phyloP scores from a whole-genome alignment of 768 basidiomycete genomes.

The button mushroom (Agaricus bisporus) region DNA sequence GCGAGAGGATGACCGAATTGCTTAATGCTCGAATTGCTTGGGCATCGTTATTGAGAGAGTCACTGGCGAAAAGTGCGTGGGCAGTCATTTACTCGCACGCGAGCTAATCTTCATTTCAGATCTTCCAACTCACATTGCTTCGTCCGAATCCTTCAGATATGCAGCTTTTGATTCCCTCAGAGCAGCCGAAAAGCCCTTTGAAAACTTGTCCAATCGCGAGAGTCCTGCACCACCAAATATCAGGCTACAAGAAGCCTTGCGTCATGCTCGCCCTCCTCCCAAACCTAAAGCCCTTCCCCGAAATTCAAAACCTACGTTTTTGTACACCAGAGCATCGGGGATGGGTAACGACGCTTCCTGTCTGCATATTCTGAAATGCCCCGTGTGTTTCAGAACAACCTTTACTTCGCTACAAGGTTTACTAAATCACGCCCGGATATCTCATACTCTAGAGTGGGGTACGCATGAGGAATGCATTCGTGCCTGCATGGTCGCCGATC shows the following conservation, averaged over 20 bases:
- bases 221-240: slow-evolving; percentile 18
- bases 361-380: slow-evolving; percentile 38
- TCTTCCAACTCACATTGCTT: slow-evolving; percentile 11
- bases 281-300: slow-evolving; percentile 16
- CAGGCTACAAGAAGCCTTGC: slow-evolving; percentile 16
- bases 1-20: slow-evolving; percentile 32
- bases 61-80: slow-evolving; percentile 25
- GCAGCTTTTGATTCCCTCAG: slow-evolving; percentile 36
- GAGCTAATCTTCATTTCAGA: background rate
- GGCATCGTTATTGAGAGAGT: slow-evolving; percentile 37
- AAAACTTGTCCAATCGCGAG: slow-evolving; percentile 30
- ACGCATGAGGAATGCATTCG: slow-evolving; percentile 51
- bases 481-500: slow-evolving; percentile 39
- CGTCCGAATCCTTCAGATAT: slow-evolving; percentile 26
- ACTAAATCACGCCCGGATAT: slow-evolving; percentile 46
- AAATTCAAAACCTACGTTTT: slow-evolving; percentile 6
- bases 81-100: background rate
- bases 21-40: slow-evolving; percentile 42
- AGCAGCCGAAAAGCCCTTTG: slow-evolving; percentile 33
- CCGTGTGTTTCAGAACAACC: slow-evolving; percentile 34
- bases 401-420: slow-evolving; percentile 50
- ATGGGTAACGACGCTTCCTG: slow-evolving; percentile 12
- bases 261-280: slow-evolving; percentile 18
- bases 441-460: slow-evolving; percentile 45
- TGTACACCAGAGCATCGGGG: slow-evolving; percentile 7